Percentiles rank a stretch among this genome's conserved stretches.
phyloP scores from a whole-genome alignment of 75 land plant species.

The Isoetes taiwanensis region DNA sequence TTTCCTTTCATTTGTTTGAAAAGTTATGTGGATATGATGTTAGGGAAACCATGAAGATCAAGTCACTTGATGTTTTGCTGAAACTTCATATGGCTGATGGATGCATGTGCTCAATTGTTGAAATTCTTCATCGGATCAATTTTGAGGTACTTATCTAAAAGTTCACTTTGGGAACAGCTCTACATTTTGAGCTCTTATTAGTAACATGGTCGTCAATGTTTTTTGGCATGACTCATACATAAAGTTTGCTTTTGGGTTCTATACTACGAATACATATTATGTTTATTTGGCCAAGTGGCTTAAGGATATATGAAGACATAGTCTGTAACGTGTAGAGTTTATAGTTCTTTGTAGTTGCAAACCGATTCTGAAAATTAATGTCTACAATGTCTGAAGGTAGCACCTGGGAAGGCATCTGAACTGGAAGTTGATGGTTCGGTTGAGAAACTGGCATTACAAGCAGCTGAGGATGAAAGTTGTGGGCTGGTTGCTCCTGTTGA shows the following conservation, averaged over 20 bases:
- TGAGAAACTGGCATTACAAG: slow-evolving; percentile 22
- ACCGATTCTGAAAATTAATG: background rate
- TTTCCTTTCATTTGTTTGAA: background rate
- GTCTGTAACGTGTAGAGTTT: background rate
- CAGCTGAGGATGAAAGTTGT: slow-evolving; percentile 30
- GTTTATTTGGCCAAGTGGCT: background rate
- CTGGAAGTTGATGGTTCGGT: slow-evolving; percentile 29
- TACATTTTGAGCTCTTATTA: too few relatives aligned
- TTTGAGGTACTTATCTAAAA: slow-evolving; percentile 34
- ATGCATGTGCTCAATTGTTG: slow-evolving; percentile 39
- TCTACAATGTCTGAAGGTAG: slow-evolving; percentile 17
- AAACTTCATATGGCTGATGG: slow-evolving; percentile 63
- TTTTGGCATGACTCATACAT: too few relatives aligned
- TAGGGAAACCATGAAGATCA: slow-evolving; percentile 39
- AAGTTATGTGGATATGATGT: background rate
- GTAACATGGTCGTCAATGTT: too few relatives aligned
- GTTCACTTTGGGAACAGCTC: background rate
- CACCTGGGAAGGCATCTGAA: slow-evolving; percentile 11
- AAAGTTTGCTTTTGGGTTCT: background rate
- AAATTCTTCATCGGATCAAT: slow-evolving; percentile 41
- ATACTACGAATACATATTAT: background rate
- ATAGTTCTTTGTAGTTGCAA: background rate
- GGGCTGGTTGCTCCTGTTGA: slow-evolving; percentile 35
- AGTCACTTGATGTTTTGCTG: slow-evolving; percentile 38
- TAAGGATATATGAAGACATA: background rate